Percentiles rank a stretch among this genome's conserved stretches.
Conservation (phyloP, 78 protist genomes). For the Emiliania huxleyi region DNA sequence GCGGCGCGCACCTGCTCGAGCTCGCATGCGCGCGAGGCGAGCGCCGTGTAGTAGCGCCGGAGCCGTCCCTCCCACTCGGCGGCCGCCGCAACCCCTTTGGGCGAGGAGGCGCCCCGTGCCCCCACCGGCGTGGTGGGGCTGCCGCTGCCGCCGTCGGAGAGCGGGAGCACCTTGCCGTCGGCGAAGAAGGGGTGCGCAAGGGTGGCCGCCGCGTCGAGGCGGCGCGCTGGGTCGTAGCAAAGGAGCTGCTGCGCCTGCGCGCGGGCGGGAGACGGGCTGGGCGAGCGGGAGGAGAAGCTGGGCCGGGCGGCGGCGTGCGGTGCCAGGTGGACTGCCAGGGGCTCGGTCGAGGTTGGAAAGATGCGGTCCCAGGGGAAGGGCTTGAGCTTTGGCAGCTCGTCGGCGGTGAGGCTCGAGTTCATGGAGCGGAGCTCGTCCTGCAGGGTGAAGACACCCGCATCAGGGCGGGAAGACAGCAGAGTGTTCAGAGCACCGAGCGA, state of each 20-base stretch:
- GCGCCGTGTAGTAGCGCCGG: not conserved
- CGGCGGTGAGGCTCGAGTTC: not conserved
- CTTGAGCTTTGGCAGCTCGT: conserved; percentile 14
- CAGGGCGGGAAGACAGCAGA: too few relatives aligned
- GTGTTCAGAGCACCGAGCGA: too few relatives aligned
- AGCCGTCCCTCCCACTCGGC: not conserved
- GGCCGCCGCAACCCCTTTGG: not conserved
- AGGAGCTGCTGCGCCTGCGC: not conserved
- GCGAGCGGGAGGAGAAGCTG: too few relatives aligned
- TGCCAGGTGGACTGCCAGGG: not conserved
- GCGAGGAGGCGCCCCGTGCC: not conserved
- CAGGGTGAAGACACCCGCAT: too few relatives aligned
- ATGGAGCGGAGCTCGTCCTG: not conserved
- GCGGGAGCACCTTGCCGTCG: too few relatives aligned
- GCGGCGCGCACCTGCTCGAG: too few relatives aligned
- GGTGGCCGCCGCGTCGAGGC: not conserved
- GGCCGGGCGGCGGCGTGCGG: too few relatives aligned
- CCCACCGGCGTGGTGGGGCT: not conserved
- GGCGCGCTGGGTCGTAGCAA: not conserved
- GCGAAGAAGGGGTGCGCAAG: not conserved
- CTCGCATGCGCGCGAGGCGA: not conserved
- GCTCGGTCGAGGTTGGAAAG: not conserved
- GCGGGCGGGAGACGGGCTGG: not conserved
- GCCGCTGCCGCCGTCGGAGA: not conserved
- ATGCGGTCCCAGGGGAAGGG: not conserved